Conservation (phyloP, 352 stramenopile species). For the Phytophthora constricta region DNA sequence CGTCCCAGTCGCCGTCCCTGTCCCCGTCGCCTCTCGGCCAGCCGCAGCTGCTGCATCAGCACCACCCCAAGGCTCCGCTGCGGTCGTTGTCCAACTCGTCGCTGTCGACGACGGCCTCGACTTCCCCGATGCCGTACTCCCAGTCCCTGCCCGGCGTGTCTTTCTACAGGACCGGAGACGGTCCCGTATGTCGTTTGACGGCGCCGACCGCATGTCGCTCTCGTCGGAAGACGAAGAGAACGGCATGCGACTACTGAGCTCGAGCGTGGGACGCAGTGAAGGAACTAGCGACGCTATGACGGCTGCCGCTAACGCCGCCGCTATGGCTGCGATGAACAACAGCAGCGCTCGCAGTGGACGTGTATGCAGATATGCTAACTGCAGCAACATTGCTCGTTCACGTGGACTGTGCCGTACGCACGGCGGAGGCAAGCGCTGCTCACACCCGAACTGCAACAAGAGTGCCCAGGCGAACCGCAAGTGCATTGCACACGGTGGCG, state of each 20-base stretch:
- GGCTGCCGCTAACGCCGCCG: constrained; percentile 27
- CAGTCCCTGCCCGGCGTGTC: constrained; percentile 72
- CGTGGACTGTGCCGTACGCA: constrained; percentile 79
- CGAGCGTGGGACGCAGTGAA: constrained; percentile 62
- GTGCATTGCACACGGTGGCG: constrained; percentile 86
- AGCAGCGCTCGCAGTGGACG: constrained; percentile 58
- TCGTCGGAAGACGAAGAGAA: constrained; percentile 78
- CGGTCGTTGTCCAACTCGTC: constrained; percentile 50
- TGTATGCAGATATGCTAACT: constrained; percentile 83
- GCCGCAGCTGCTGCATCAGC: constrained; percentile 34
- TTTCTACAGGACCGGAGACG: constrained; percentile 63
- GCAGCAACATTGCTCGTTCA: constrained; percentile 87
- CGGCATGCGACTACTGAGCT: constrained; percentile 75
- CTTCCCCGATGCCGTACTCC: constrained; percentile 56
- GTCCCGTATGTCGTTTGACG: constrained; percentile 73
- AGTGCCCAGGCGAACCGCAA: constrained; percentile 90
- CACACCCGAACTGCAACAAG: constrained; percentile 86
- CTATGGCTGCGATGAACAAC: constrained; percentile 33
- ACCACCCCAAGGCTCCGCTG: constrained; percentile 27
- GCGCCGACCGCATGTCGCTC: constrained; percentile 61
- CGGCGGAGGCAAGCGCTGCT: constrained; percentile 81
- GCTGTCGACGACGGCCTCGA: constrained; percentile 41
- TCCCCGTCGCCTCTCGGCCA: constrained; percentile 45
- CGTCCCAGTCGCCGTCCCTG: constrained; percentile 44
- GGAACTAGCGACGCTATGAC: constrained; percentile 46